Conservation (phyloP, 208 protist species). For the Zelonia costaricensis region DNA sequence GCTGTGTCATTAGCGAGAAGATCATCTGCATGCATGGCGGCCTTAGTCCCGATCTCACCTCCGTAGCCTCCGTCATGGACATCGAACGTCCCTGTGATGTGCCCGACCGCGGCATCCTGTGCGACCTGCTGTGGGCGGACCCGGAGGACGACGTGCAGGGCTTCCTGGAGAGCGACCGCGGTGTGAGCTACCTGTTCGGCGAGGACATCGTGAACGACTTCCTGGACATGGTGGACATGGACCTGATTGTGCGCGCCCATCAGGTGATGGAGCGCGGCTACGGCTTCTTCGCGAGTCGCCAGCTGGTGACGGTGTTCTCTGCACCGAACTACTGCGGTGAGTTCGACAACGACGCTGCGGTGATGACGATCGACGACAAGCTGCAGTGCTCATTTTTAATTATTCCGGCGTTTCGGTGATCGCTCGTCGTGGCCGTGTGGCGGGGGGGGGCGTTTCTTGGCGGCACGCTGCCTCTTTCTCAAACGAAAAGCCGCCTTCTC, state of each 20-base stretch:
- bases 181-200: constrained; percentile 99
- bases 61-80: constrained; percentile 93
- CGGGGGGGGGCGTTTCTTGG: background rate
- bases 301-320: constrained; percentile 99
- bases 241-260: constrained; percentile 99
- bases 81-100: constrained; percentile 98
- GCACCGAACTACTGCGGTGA: constrained; percentile 99
- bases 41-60: constrained; percentile 96
- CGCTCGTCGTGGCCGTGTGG: background rate
- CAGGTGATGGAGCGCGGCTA: constrained; percentile 98
- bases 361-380: constrained; percentile 97
- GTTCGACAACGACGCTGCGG: constrained; percentile 98
- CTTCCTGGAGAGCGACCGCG: constrained; percentile 98
- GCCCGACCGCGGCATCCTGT: constrained; percentile 99
- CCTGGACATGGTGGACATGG: constrained; percentile 98
- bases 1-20: constrained; percentile 98
- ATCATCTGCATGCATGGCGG: constrained; percentile 99
- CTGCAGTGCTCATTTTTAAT: constrained; percentile 98
- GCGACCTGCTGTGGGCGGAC: constrained; percentile 99
- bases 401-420: constrained; percentile 40
- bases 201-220: constrained; percentile 98
- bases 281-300: constrained; percentile 99
- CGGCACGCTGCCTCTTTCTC: too few relatives aligned
- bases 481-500: too few relatives aligned
- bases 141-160: constrained; percentile 93